Base-by-base conservation (phyloP, 139 green algal genomes). In the Yamagishiella unicocca region DNA sequence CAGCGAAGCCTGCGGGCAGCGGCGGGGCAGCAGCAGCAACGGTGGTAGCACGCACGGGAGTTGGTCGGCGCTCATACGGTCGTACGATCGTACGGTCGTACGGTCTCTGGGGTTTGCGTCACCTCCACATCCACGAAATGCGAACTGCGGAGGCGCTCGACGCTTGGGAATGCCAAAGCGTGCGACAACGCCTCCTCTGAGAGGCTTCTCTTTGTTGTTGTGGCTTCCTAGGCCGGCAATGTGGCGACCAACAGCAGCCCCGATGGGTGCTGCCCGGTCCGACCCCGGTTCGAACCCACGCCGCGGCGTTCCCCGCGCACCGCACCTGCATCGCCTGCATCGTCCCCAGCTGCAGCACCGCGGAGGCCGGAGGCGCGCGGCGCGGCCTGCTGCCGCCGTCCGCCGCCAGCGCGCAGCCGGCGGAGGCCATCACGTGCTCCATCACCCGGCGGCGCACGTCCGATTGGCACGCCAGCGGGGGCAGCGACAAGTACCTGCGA, bases 401-500 rank as follows among this genome's bases (percentile, higher is more conserved):
- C 19, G 77, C 4, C 9, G 35, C 21, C 37, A 22, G 5, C 12
- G 31, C 6, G 77, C 77, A 71, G 35, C 61, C 78, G 33, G 78
- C 78, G 42, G n/a, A 53, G 19, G 38, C 35, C 12, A 87, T 46
- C 67, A 87, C 9, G 8, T 45, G 82, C 4, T 70, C 25, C 35
- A 87, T 45, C 35, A 87, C 67, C 12, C 53, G 67, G 4, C 12
- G 67, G 0, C 82, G 67, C 25, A 81, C 27, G 6, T 62, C 46
- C 2, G 50, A 25, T 8, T 58, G 29, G 67, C 82, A 87, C 8
- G 50, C 82, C 25, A 58, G 67, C 12, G 50, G 27, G 21, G 82
- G 82, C 40, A 87, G 45, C 46, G 82, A 72, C 50, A 87, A 50
- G 46, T 87, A 87, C 40, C 82, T 87, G 64, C 27, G 21, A 81